A percentile compares a stretch with the other conserved stretches of the same genome.
Conservation (phyloP, 805 yeast species). For the Hanseniaspora occidentalis region DNA sequence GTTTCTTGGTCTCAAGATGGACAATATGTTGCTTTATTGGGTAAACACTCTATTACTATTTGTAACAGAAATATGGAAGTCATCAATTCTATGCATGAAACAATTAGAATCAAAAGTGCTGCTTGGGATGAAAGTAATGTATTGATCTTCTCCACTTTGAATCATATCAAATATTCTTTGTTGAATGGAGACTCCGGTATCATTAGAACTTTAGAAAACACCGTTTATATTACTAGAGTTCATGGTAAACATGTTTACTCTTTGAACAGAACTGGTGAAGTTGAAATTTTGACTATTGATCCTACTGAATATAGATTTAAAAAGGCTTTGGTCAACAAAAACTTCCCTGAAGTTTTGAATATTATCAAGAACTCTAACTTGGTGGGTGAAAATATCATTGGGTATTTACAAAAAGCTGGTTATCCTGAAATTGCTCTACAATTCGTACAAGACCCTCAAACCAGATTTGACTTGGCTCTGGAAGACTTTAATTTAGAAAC, state of each 20-base stretch:
- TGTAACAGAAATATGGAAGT: conserved; percentile 69
- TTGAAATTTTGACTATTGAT: conserved; percentile 68
- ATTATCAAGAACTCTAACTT: conserved; percentile 78
- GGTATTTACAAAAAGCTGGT: conserved; percentile 87
- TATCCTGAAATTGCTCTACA: conserved; percentile 96
- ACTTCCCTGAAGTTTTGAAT: conserved; percentile 83
- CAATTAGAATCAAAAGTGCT: conserved; percentile 91
- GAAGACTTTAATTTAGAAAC: conserved; percentile 82
- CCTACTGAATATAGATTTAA: conserved; percentile 97
- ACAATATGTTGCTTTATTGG: conserved; percentile 71
- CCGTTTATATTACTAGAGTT: conserved; percentile 69
- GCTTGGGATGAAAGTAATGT: conserved; percentile 96
- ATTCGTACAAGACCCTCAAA: conserved; percentile 92
- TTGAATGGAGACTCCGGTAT: conserved; percentile 94
- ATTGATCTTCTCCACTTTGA: conserved; percentile 82
- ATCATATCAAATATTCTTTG: conserved; percentile 88
- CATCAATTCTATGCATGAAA: conserved; percentile 82
- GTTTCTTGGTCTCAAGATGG: conserved; percentile 84
- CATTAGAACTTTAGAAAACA: conserved; percentile 80
- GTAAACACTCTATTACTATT: conserved; percentile 86
- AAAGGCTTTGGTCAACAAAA: conserved; percentile 78
- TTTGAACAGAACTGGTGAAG: conserved; percentile 74
- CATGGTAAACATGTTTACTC: conserved; percentile 63
- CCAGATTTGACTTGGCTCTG: conserved; percentile 88
- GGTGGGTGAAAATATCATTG: conserved; percentile 95